phyloP scores from a whole-genome alignment of 805 yeast species.

The Priceomyces carsonii region DNA sequence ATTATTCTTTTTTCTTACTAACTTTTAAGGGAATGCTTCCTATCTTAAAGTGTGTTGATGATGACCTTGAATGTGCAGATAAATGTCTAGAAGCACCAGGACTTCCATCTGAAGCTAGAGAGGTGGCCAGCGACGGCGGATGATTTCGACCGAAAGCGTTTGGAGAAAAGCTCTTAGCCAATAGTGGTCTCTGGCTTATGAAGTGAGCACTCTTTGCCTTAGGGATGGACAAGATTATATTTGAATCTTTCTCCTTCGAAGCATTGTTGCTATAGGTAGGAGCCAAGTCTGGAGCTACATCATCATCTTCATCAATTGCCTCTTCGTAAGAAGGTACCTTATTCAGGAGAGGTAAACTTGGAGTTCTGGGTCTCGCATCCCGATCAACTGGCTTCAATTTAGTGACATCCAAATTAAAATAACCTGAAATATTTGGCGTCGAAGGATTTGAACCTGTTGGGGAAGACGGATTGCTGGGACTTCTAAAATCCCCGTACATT shows the following conservation, averaged over 20 bases:
- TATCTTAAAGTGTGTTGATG: constrained; percentile 4
- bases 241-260: not conserved
- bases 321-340: constrained; percentile 41
- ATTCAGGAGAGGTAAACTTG: constrained; percentile 27
- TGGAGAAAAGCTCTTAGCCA: not conserved
- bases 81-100: constrained; percentile 1
- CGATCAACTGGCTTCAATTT: constrained; percentile 8
- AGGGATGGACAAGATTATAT: not conserved
- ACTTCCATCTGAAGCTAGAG: not conserved
- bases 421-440: constrained; percentile 21
- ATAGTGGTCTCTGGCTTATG: not conserved
- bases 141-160: not conserved
- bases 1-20: constrained; percentile 3
- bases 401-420: constrained; percentile 30
- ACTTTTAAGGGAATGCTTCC: constrained; percentile 3
- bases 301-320: constrained; percentile 41
- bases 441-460: constrained; percentile 6
- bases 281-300: constrained; percentile 20
- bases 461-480: constrained; percentile 21
- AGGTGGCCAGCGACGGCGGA: too few relatives aligned
- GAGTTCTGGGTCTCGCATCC: constrained; percentile 4
- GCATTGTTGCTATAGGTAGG: constrained; percentile 16
- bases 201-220: constrained; percentile 4
- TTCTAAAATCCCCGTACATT: too few relatives aligned
- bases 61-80: constrained; percentile 4